Base-by-base conservation (phyloP, 805 yeast genomes). In the Millerago galiae region DNA sequence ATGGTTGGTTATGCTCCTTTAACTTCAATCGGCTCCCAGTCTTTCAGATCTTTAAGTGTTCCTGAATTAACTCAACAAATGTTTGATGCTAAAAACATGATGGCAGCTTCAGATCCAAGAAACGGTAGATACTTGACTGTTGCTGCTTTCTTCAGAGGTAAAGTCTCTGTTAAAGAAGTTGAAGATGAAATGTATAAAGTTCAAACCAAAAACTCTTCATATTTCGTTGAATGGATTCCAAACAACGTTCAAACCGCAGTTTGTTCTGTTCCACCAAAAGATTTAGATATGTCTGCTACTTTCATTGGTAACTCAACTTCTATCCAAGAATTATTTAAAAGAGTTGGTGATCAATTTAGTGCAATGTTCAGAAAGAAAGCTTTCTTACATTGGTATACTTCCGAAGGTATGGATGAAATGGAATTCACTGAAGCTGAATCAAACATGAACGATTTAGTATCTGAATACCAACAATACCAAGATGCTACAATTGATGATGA, bases 401-500 rank as follows among this genome's bases (percentile, higher is more conserved):
- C 97, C 63, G 99, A 91, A 72, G 98, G 99, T 74, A 91, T 91
- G 98, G 99, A 91, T 69, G 98, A 91, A 72, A 97, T 97, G 65
- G 98, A 91, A 71, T 93, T 91, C 68, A 83, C 91, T 47, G 98
- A 93, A 73, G 98, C 98, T 47, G 90, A 97, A 74, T 98, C 85
- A 68, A 95, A 93, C 64, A 79, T 91, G 69, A 96, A 96, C 52
- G 96, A 97, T 49, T 78, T 91, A 63, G 98, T 91, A 70, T 85
- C 90, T 68, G 99, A 91, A 70, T 91, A 91, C 68, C 81, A 83
- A 62, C 98, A 91, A 71, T 95, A 91, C 51, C 97, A 95, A 54
- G 86, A 91, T 42, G 98, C 95, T 61, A 79, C 91, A 34, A 75
- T 82, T 67, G 87, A 80, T 46, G 96, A 84, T 56, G 93, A 81